A percentile compares a stretch with the other conserved stretches of the same genome.
Evolutionary conservation across 2,329 filamentous ascomycete genomes (phyloP).

Genomic region (Fusarium mexicanum): DNA sequence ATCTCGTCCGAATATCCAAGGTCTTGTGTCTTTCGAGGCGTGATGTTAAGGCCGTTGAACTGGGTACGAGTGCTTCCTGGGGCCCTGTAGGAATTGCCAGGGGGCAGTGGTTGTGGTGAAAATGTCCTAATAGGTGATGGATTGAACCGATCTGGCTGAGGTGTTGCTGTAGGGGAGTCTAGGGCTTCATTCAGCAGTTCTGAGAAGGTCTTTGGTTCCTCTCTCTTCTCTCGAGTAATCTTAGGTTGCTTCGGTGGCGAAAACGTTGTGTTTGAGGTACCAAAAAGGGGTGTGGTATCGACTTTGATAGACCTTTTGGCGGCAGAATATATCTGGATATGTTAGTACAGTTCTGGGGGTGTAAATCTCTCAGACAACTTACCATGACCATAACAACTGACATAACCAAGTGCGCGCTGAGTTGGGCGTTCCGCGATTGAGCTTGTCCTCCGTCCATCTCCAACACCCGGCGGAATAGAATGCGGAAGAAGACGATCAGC

Average conservation of each 20-base stretch:
- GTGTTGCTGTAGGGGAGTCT: conserved; percentile 36
- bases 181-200: conserved; percentile 51
- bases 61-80: conserved; percentile 6
- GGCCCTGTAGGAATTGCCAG: conserved; percentile 15
- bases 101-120: conserved; percentile 28
- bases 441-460: conserved; percentile 52
- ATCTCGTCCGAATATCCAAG: conserved; percentile 66
- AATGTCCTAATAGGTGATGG: conserved; percentile 30
- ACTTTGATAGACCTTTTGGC: conserved; percentile 60
- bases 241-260: conserved; percentile 41
- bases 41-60: conserved; percentile 32
- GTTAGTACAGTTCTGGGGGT: conserved; percentile 30
- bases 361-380: conserved; percentile 43
- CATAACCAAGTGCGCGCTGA: conserved; percentile 65
- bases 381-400: conserved; percentile 63
- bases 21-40: conserved; percentile 27
- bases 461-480: conserved; percentile 57
- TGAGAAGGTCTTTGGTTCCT: conserved; percentile 55
- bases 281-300: conserved; percentile 67
- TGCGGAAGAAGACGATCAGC: conserved; percentile 65
- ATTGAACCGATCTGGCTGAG: conserved; percentile 16
- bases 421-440: conserved; percentile 52
- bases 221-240: conserved; percentile 33
- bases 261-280: conserved; percentile 33
- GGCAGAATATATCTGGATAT: conserved; percentile 54